Percentiles rank a stretch among this genome's conserved stretches.
Evolutionary conservation across 441 rosid species (phyloP).

Genomic region (Euphorbia corollata): DNA sequence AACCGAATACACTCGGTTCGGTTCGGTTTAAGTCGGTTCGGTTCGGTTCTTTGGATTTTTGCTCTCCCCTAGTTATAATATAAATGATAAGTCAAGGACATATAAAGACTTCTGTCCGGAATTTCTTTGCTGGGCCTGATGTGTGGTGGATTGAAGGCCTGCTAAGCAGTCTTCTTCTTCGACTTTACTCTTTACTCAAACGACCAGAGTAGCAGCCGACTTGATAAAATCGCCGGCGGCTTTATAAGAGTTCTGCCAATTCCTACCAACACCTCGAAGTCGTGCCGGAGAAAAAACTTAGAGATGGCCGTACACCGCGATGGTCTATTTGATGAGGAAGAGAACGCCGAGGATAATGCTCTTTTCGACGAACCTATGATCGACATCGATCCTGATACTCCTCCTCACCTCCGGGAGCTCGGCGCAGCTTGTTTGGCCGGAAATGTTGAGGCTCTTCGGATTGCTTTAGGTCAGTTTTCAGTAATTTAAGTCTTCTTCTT

Average conservation of each 20-base stretch:
- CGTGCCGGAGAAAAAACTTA: background rate
- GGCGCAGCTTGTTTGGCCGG: constrained; percentile 60
- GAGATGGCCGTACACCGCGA: constrained; percentile 81
- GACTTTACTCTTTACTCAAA: background rate
- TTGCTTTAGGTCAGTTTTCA: constrained; percentile 46
- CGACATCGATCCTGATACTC: constrained; percentile 44
- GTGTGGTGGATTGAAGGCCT: background rate
- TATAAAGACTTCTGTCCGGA: too few relatives aligned
- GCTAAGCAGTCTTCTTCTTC: background rate
- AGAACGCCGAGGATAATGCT: constrained; percentile 56
- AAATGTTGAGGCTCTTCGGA: constrained; percentile 52
- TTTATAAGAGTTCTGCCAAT: background rate
- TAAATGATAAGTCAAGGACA: too few relatives aligned
- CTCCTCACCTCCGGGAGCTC: constrained; percentile 63
- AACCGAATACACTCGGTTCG: too few relatives aligned
- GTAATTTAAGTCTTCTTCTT: background rate
- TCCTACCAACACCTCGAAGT: background rate
- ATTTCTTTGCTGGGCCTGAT: too few relatives aligned
- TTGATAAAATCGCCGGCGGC: background rate
- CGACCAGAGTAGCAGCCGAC: background rate
- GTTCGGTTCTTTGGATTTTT: too few relatives aligned
- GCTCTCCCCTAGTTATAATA: too few relatives aligned
- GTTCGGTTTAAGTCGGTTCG: too few relatives aligned
- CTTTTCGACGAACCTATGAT: constrained; percentile 43
- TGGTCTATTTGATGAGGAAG: constrained; percentile 63